These are phyloP conservation scores for Eutrema yunnanense DNA, from an alignment of 345 rosid genomes.

Conservation along the genomic window DNA sequence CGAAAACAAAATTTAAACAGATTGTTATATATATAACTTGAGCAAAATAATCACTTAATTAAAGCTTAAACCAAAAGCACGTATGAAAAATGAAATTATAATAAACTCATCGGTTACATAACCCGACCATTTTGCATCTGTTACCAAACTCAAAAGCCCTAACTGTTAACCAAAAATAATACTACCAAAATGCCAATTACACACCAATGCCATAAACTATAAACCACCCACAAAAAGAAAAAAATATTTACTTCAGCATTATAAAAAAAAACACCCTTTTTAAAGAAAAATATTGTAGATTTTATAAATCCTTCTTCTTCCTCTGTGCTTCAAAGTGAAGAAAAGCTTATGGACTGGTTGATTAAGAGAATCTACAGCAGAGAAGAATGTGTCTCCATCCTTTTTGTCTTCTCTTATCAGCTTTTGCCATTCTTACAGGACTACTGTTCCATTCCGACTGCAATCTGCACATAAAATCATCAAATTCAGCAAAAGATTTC, in stretches of 20 bases:
- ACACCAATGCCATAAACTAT: conserved; percentile 14
- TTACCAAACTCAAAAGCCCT: conserved; percentile 19
- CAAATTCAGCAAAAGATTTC: neutral
- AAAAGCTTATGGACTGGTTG: conserved; percentile 2
- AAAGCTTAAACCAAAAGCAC: neutral
- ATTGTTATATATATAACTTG: neutral
- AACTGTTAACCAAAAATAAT: conserved; percentile 7
- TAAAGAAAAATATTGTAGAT: neutral
- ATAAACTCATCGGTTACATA: conserved; percentile 16
- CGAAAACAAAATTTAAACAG: neutral
- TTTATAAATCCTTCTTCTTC: conserved; percentile 11
- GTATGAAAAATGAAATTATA: neutral
- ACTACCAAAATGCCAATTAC: conserved; percentile 29
- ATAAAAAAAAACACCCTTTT: neutral
- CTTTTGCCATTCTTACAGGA: conserved; percentile 84
- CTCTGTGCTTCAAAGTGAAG: conserved; percentile 31
- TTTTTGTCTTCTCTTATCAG: conserved; percentile 53
- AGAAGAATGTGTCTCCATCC: conserved; percentile 61
- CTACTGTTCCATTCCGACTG: conserved; percentile 92
- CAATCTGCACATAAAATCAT: conserved; percentile 42
- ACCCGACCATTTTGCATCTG: conserved; percentile 2
- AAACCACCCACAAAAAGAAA: conserved; percentile 3
- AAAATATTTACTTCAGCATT: conserved; percentile 21
- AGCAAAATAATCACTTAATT: neutral
- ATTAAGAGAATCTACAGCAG: conserved; percentile 86